These are phyloP conservation scores for Breynia disticha DNA, from an alignment of 441 rosid species.

Conservation along the genomic window DNA sequence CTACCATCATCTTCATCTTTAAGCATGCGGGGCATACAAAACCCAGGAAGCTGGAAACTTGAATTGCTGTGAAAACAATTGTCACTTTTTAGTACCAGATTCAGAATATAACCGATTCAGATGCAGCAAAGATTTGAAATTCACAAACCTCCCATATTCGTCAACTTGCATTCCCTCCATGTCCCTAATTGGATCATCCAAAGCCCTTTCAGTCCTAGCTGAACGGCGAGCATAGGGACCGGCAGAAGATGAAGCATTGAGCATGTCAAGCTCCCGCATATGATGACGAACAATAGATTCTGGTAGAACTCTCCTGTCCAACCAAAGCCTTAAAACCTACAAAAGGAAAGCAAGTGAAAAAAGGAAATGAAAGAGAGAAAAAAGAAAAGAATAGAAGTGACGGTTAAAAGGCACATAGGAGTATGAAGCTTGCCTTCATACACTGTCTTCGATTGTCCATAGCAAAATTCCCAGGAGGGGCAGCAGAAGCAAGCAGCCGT, in stretches of 20 bases:
- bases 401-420: background rate
- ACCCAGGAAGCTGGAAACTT: slow-evolving; percentile 94
- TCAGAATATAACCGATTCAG: slow-evolving; percentile 6
- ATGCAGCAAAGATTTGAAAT: slow-evolving; percentile 11
- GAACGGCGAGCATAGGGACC: slow-evolving; percentile 84
- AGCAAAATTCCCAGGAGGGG: slow-evolving; percentile 69
- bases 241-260: slow-evolving; percentile 47
- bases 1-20: slow-evolving; percentile 74
- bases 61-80: slow-evolving; percentile 63
- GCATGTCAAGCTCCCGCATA: slow-evolving; percentile 73
- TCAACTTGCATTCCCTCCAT: slow-evolving; percentile 99
- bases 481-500: slow-evolving; percentile 74
- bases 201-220: slow-evolving; percentile 86
- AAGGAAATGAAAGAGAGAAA: slow-evolving; percentile 12
- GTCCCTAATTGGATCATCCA: slow-evolving; percentile 96
- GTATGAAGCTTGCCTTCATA: slow-evolving; percentile 48
- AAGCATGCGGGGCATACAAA: slow-evolving; percentile 87
- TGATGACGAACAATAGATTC: slow-evolving; percentile 72
- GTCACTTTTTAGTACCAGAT: slow-evolving; percentile 6
- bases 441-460: slow-evolving; percentile 85
- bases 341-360: slow-evolving; percentile 9
- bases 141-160: slow-evolving; percentile 92
- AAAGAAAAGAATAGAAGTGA: background rate
- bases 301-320: slow-evolving; percentile 79
- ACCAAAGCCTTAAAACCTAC: slow-evolving; percentile 94